These are phyloP conservation scores for Tirmania nivea DNA, from an alignment of 495 filamentous ascomycete genomes.

Conservation along the genomic window DNA sequence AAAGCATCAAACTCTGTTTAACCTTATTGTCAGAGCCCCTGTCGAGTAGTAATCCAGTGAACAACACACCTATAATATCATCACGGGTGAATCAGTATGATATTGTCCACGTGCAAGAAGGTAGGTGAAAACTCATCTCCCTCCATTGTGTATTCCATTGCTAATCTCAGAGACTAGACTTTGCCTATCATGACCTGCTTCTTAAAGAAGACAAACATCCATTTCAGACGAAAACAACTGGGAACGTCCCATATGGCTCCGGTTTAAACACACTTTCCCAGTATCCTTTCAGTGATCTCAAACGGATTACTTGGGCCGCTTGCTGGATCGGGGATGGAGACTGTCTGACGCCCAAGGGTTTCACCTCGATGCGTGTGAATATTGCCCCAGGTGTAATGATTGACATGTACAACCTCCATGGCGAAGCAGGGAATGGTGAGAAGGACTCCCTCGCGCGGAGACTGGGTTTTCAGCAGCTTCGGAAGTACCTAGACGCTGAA, in stretches of 20 bases:
- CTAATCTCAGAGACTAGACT: constrained; percentile 22
- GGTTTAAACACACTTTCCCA: constrained; percentile 40
- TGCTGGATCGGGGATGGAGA: constrained; percentile 36
- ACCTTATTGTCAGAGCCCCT: no score
- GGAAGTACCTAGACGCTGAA: constrained; percentile 29
- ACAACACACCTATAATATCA: no score
- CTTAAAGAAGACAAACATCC: constrained; percentile 33
- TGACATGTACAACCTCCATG: constrained; percentile 40
- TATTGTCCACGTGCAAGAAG: no score
- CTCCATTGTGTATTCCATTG: neutral
- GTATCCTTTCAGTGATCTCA: constrained; percentile 32
- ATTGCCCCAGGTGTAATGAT: constrained; percentile 29
- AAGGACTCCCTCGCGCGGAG: constrained; percentile 30
- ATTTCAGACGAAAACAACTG: constrained; percentile 37
- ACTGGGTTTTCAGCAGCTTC: constrained; percentile 33
- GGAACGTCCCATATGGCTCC: constrained; percentile 36
- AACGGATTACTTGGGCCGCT: constrained; percentile 33
- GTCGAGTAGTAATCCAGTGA: no score
- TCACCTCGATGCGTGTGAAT: constrained; percentile 35
- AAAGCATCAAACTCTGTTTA: no score
- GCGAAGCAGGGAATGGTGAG: constrained; percentile 34
- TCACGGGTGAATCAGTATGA: no score
- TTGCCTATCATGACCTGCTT: constrained; percentile 40
- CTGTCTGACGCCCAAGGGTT: constrained; percentile 44
- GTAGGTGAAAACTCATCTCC: no score